These are phyloP conservation scores for Pseudohyphozyma bogoriensis DNA, from an alignment of 768 basidiomycete genomes.

Conservation along the genomic window DNA sequence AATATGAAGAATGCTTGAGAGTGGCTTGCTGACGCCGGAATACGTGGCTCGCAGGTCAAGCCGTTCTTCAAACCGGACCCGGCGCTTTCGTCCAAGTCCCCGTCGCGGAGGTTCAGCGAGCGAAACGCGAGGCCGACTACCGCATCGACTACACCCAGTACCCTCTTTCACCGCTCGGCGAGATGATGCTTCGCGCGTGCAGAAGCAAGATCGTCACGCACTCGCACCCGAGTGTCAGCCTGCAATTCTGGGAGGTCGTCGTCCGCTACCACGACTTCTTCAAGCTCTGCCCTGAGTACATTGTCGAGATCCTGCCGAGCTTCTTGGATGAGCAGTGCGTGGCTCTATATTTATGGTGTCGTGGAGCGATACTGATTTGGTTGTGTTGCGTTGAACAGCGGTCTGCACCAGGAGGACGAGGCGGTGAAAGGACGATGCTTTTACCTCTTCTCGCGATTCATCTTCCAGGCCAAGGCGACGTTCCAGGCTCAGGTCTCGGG, in stretches of 20 bases:
- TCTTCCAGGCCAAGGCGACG: conserved; percentile 69
- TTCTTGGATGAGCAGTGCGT: conserved; percentile 74
- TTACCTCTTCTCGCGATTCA: conserved; percentile 87
- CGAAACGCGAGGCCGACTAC: conserved; percentile 41
- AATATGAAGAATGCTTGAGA: too few species aligned
- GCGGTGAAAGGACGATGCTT: conserved; percentile 65
- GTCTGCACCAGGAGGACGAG: conserved; percentile 66
- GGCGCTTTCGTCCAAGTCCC: conserved; percentile 76
- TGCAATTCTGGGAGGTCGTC: conserved; percentile 87
- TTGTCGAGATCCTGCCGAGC: conserved; percentile 74
- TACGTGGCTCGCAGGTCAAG: conserved; percentile 18
- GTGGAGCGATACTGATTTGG: not conserved
- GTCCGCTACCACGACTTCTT: conserved; percentile 95
- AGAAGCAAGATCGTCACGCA: conserved; percentile 66
- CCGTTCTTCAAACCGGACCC: conserved; percentile 56
- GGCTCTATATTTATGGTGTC: not conserved
- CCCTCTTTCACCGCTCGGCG: conserved; percentile 79
- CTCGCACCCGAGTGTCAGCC: conserved; percentile 59
- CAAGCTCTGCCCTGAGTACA: conserved; percentile 80
- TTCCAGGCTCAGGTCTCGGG: conserved; percentile 46
- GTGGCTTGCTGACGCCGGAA: not conserved
- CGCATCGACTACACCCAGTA: conserved; percentile 29
- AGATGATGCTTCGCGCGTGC: conserved; percentile 74
- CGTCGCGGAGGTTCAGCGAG: conserved; percentile 44
- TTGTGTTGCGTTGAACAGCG: conserved; percentile 44